These are phyloP conservation scores for Lasiodiplodia sp. DNA, from an alignment of 2,329 filamentous ascomycete genomes.

Conservation along the genomic window DNA sequence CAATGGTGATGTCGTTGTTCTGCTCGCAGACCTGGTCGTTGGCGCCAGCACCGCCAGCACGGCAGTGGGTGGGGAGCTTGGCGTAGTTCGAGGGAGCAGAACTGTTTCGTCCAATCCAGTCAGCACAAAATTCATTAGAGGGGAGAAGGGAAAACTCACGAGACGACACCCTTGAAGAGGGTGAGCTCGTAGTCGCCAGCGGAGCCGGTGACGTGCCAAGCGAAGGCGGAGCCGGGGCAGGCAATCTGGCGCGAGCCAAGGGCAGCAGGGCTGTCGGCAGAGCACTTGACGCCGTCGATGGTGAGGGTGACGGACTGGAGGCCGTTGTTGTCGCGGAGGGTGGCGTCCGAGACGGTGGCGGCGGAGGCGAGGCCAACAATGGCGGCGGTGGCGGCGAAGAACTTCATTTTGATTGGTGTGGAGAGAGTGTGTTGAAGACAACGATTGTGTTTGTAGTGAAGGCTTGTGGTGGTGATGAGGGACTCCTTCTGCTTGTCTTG, in stretches of 20 bases:
- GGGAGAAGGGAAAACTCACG: background rate
- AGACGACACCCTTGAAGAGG: slow-evolving; percentile 10
- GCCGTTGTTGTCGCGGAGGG: slow-evolving; percentile 30
- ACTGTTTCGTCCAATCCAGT: background rate
- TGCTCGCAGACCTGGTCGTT: slow-evolving; percentile 20
- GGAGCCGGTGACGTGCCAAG: slow-evolving; percentile 20
- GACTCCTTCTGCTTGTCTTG: background rate
- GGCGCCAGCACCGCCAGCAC: background rate
- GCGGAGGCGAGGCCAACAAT: slow-evolving; percentile 19
- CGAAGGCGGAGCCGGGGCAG: slow-evolving; percentile 8
- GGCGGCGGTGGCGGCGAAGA: slow-evolving; percentile 15
- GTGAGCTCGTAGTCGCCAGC: slow-evolving; percentile 24
- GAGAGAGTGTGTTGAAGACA: background rate
- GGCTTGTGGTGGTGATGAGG: background rate
- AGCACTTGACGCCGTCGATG: slow-evolving; percentile 12
- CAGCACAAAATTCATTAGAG: background rate
- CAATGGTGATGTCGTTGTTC: slow-evolving; percentile 1
- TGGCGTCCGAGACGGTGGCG: slow-evolving; percentile 17
- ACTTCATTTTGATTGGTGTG: slow-evolving; percentile 15
- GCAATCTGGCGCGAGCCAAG: slow-evolving; percentile 6
- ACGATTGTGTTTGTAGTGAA: background rate
- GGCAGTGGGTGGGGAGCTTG: background rate
- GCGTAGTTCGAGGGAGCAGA: background rate
- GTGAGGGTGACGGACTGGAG: slow-evolving; percentile 10
- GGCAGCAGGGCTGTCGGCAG: background rate